phyloP scores from a whole-genome alignment of 495 filamentous ascomycete species.

The Acidomyces sp. region DNA sequence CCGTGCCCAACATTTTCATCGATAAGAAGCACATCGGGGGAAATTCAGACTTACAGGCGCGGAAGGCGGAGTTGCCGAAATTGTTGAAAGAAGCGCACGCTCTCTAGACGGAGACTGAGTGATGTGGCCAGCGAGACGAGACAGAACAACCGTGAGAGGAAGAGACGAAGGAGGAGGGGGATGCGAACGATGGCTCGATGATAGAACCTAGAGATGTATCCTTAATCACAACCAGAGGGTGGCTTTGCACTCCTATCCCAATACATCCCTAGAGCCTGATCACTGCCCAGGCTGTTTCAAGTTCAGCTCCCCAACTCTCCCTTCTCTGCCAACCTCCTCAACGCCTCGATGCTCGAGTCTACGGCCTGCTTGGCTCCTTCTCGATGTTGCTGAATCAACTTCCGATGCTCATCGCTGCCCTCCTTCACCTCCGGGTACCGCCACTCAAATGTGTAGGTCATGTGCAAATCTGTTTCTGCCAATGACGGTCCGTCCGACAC shows the following conservation, averaged over 20 bases:
- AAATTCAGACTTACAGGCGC: slow-evolving; percentile 80
- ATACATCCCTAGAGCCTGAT: no score
- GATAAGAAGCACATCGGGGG: slow-evolving; percentile 81
- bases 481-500: slow-evolving; percentile 34
- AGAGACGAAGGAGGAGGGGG: no score
- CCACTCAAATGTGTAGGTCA: slow-evolving; percentile 47
- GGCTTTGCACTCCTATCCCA: no score
- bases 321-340: slow-evolving; percentile 21
- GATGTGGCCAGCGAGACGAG: background rate
- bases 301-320: slow-evolving; percentile 15
- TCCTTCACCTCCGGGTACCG: slow-evolving; percentile 30
- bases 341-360: slow-evolving; percentile 17
- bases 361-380: slow-evolving; percentile 21
- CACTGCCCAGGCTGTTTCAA: no score
- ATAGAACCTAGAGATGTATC: no score
- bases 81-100: slow-evolving; percentile 57
- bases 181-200: no score
- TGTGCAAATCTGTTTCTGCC: slow-evolving; percentile 31
- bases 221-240: no score
- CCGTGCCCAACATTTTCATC: slow-evolving; percentile 95
- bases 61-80: slow-evolving; percentile 40
- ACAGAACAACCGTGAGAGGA: no score
- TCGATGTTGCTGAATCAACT: slow-evolving; percentile 21
- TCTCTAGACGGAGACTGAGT: slow-evolving; percentile 29
- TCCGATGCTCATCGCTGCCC: slow-evolving; percentile 22